Evolutionary conservation across 1,139 yeast species (phyloP).

Genomic region (Kodamaea alishanica): DNA sequence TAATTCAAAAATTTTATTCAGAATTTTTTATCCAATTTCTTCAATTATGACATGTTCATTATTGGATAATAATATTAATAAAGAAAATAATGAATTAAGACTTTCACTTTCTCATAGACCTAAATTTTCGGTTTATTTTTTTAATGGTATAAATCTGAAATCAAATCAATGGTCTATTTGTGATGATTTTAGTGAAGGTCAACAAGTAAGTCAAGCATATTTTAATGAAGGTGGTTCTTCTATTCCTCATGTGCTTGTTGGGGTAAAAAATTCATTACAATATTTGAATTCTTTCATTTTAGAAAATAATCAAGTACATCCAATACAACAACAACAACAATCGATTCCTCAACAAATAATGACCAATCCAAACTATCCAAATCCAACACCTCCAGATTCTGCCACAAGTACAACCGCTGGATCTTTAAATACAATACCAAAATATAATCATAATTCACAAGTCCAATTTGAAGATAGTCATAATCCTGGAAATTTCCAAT

Average conservation of each 20-base stretch:
- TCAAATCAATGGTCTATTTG: constrained; percentile 78
- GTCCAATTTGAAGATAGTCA: constrained; percentile 15
- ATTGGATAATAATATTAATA: constrained; percentile 43
- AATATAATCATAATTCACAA: constrained; percentile 13
- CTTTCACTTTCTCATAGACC: constrained; percentile 57
- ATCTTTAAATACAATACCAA: constrained; percentile 4
- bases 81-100: constrained; percentile 48
- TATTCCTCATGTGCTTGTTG: constrained; percentile 54
- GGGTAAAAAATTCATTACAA: constrained; percentile 48
- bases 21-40: constrained; percentile 63
- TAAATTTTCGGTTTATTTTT: constrained; percentile 70
- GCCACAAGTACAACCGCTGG: constrained; percentile 7
- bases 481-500: constrained; percentile 18
- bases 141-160: constrained; percentile 46
- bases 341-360: constrained; percentile 5
- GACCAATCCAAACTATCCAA: constrained; percentile 9
- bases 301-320: constrained; percentile 28
- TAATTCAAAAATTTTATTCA: constrained; percentile 60
- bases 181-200: constrained; percentile 80
- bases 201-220: constrained; percentile 68
- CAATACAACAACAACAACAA: constrained; percentile 4
- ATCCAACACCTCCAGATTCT: constrained; percentile 13
- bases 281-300: constrained; percentile 53
- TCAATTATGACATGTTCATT: constrained; percentile 46
- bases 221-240: constrained; percentile 50